A percentile compares a stretch with the other conserved stretches of the same genome.
Conservation (phyloP, 169 alveolate species). For the Eimeria necatrix region DNA sequence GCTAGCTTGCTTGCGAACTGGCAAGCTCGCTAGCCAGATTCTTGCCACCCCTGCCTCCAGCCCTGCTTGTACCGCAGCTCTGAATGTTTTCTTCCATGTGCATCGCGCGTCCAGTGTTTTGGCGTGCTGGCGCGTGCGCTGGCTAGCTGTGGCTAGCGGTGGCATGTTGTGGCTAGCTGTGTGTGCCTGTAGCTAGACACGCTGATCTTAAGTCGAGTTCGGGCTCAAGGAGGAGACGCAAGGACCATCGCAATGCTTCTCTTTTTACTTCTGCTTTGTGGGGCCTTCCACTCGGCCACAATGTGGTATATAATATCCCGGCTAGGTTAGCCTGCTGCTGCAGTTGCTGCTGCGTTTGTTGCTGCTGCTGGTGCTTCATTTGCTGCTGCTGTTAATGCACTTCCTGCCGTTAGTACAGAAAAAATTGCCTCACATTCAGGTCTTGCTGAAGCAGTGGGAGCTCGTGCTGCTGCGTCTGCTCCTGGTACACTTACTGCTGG, state of each 20-base stretch:
- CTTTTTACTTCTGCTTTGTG: slow-evolving; percentile 79
- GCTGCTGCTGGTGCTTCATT: slow-evolving; percentile 24
- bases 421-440: too few relatives aligned
- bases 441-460: too few relatives aligned
- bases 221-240: slow-evolving; percentile 77
- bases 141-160: neutral
- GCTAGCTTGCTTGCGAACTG: neutral
- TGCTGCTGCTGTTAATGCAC: neutral
- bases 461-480: neutral
- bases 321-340: slow-evolving; percentile 27
- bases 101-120: too few relatives aligned
- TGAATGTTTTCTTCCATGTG: too few relatives aligned
- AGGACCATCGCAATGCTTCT: slow-evolving; percentile 72
- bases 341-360: slow-evolving; percentile 36
- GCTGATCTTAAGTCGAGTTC: slow-evolving; percentile 77
- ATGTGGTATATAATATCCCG: slow-evolving; percentile 83
- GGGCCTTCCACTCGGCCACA: slow-evolving; percentile 82
- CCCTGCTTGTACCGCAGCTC: neutral
- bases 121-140: neutral
- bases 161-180: neutral
- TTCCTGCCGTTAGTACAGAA: neutral
- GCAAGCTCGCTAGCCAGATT: neutral
- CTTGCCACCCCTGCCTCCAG: neutral
- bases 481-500: neutral
- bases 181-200: slow-evolving; percentile 64